phyloP scores from a whole-genome alignment of 768 basidiomycete genomes.

The Pulveroboletus sp. region DNA sequence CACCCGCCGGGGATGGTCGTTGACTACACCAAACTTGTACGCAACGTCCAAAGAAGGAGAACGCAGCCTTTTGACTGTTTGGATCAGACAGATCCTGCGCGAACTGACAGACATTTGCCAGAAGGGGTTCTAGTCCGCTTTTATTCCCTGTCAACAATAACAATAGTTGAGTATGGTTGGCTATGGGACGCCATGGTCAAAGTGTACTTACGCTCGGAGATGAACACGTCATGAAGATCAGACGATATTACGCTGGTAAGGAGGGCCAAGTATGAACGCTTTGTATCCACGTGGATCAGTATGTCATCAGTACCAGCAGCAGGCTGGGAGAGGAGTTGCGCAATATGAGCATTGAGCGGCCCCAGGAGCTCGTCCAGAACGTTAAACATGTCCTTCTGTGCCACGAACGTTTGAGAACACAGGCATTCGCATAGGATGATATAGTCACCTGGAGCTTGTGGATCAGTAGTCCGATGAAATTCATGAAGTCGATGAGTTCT shows the following conservation, averaged over 20 bases:
- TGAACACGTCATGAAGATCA: constrained; percentile 80
- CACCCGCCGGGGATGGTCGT: constrained; percentile 28
- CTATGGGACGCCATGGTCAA: constrained; percentile 24
- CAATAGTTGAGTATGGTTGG: neutral
- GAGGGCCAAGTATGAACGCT: constrained; percentile 82
- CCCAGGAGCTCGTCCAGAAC: constrained; percentile 89
- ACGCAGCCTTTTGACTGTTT: constrained; percentile 70
- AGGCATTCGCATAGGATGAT: neutral
- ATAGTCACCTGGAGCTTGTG: constrained; percentile 79
- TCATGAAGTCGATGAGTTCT: constrained; percentile 93
- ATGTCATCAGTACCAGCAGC: constrained; percentile 85
- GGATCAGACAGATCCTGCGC: constrained; percentile 77
- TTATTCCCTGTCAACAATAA: constrained; percentile 65
- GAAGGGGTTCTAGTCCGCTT: constrained; percentile 62
- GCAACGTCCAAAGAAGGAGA: constrained; percentile 71
- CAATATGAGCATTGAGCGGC: constrained; percentile 81
- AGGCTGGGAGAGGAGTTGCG: constrained; percentile 73
- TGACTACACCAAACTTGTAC: constrained; percentile 67
- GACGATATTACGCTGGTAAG: constrained; percentile 77
- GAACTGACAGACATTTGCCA: constrained; percentile 68
- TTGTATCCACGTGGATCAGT: constrained; percentile 72
- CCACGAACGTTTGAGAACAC: neutral
- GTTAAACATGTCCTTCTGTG: constrained; percentile 75
- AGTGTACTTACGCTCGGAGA: constrained; percentile 65
- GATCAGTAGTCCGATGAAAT: constrained; percentile 86